A percentile compares a stretch with the other conserved stretches of the same genome.
phyloP scores from a whole-genome alignment of 2,329 filamentous ascomycete genomes.

The Fusarium robinianum region DNA sequence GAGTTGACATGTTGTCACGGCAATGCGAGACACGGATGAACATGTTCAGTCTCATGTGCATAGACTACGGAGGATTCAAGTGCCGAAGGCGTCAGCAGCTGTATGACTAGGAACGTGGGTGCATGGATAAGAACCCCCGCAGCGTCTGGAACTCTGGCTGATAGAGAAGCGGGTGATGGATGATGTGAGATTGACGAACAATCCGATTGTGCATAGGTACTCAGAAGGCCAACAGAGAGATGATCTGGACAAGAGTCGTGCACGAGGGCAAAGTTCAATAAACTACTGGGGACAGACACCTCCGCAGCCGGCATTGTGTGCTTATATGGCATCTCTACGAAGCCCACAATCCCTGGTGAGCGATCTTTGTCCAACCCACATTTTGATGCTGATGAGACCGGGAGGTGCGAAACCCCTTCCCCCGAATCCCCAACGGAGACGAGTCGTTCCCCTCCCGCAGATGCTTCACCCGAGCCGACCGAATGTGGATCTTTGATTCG shows the following conservation, averaged over 20 bases:
- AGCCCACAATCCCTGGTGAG: neutral
- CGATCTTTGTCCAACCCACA: too few relatives aligned
- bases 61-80: too few relatives aligned
- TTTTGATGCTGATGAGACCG: too few relatives aligned
- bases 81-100: slow-evolving; percentile 2
- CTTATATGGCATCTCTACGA: neutral
- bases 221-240: too few relatives aligned
- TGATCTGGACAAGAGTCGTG: too few relatives aligned
- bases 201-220: too few relatives aligned
- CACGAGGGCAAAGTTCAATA: too few relatives aligned
- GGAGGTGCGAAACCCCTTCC: neutral
- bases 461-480: slow-evolving; percentile 12
- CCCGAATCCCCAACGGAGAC: slow-evolving; percentile 11
- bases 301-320: too few relatives aligned
- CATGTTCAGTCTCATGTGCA: slow-evolving; percentile 1
- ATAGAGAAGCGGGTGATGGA: too few relatives aligned
- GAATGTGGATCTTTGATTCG: slow-evolving; percentile 23
- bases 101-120: slow-evolving; percentile 4
- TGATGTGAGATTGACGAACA: too few relatives aligned
- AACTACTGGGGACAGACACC: too few relatives aligned
- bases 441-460: slow-evolving; percentile 17
- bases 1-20: slow-evolving; percentile 1
- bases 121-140: slow-evolving; percentile 1
- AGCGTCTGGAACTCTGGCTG: slow-evolving; percentile 2
- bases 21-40: slow-evolving; percentile 2